Percentiles rank a stretch among this genome's conserved stretches.
These are phyloP conservation scores for Botryobasidium botryosum DNA, from an alignment of 768 basidiomycete genomes.

Conservation along the genomic window DNA sequence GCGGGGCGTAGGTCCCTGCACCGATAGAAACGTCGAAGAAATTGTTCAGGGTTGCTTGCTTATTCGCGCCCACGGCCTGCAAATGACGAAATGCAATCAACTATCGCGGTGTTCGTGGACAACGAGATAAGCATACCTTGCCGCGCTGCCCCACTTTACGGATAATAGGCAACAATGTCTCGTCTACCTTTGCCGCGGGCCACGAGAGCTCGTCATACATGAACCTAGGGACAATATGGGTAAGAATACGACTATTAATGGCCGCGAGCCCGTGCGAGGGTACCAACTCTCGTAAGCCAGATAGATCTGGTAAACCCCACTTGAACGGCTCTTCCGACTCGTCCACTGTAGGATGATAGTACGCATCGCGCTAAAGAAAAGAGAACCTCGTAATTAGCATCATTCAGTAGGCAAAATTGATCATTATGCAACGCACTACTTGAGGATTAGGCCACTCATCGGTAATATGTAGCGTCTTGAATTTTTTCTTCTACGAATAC, in stretches of 20 bases:
- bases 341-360: slow-evolving; percentile 82
- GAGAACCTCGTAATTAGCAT: too few species aligned
- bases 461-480: slow-evolving; percentile 63
- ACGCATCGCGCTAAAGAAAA: slow-evolving; percentile 60
- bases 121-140: slow-evolving; percentile 32
- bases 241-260: slow-evolving; percentile 7
- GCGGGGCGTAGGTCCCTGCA: slow-evolving; percentile 53
- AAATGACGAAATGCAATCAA: neutral
- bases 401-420: neutral
- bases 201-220: slow-evolving; percentile 66
- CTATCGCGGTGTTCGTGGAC: neutral
- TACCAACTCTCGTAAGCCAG: slow-evolving; percentile 66
- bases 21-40: slow-evolving; percentile 61
- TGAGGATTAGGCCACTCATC: slow-evolving; percentile 84
- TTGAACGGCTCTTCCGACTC: slow-evolving; percentile 86
- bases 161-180: slow-evolving; percentile 80
- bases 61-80: slow-evolving; percentile 47
- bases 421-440: slow-evolving; percentile 41
- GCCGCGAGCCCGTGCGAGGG: slow-evolving; percentile 5
- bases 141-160: slow-evolving; percentile 71
- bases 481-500: slow-evolving; percentile 62
- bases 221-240: slow-evolving; percentile 29
- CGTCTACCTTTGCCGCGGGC: slow-evolving; percentile 70
- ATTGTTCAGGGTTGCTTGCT: slow-evolving; percentile 56
- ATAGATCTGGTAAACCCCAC: slow-evolving; percentile 94